Evolutionary conservation across 2,329 filamentous ascomycete genomes (phyloP).

Genomic region (Phaeosphaeria sp.): DNA sequence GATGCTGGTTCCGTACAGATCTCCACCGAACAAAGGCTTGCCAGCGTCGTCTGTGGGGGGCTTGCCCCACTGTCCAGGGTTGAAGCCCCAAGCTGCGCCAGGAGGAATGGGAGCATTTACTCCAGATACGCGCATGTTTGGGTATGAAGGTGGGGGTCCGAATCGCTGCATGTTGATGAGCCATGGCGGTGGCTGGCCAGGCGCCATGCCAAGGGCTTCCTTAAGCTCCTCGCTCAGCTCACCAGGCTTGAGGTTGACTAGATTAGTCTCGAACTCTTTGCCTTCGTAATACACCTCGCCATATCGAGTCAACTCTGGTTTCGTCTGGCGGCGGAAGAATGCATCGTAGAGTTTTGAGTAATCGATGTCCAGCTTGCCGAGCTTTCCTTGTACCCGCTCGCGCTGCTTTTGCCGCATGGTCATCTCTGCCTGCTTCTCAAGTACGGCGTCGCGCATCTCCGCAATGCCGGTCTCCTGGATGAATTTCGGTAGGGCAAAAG

Average conservation of each 20-base stretch:
- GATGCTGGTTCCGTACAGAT: slow-evolving; percentile 84
- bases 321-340: slow-evolving; percentile 97
- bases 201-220: slow-evolving; percentile 92
- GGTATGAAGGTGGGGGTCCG: slow-evolving; percentile 92
- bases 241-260: slow-evolving; percentile 86
- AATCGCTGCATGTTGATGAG: slow-evolving; percentile 95
- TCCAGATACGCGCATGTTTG: slow-evolving; percentile 91
- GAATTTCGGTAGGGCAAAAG: slow-evolving; percentile 92
- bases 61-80: slow-evolving; percentile 94
- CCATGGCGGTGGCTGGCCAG: slow-evolving; percentile 93
- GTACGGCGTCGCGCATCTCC: slow-evolving; percentile 95
- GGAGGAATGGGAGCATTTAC: slow-evolving; percentile 91
- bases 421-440: slow-evolving; percentile 94
- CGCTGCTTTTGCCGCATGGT: slow-evolving; percentile 94
- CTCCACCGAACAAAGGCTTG: slow-evolving; percentile 87
- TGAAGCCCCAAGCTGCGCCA: slow-evolving; percentile 92
- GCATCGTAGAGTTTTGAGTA: slow-evolving; percentile 98
- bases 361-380: slow-evolving; percentile 97
- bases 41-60: slow-evolving; percentile 94
- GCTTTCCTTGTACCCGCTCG: slow-evolving; percentile 91
- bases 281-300: slow-evolving; percentile 99
- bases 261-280: slow-evolving; percentile 96
- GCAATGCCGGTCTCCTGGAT: slow-evolving; percentile 97
- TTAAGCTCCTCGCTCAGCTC: slow-evolving; percentile 88
- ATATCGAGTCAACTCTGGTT: slow-evolving; percentile 90